Evolutionary conservation across 257 asterid species (phyloP).

Genomic region (Anisodus acutangulus): DNA sequence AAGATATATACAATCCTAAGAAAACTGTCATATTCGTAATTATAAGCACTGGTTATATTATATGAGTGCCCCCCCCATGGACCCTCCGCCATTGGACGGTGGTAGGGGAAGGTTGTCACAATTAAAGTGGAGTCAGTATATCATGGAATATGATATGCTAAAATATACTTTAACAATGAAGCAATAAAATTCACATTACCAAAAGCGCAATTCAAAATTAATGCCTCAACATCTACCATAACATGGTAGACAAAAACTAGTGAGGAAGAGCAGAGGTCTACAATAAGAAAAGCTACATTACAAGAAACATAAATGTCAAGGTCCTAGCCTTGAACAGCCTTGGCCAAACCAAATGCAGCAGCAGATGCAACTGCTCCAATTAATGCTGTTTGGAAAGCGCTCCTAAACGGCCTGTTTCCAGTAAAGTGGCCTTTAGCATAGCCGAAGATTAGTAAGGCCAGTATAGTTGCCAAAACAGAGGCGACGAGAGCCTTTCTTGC

Average conservation of each 20-base stretch:
- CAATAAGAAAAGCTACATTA: neutral
- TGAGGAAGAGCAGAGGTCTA: neutral
- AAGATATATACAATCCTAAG: neutral
- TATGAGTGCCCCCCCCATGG: neutral
- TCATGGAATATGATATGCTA: neutral
- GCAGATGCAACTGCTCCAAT: constrained; percentile 98
- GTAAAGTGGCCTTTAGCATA: constrained; percentile 86
- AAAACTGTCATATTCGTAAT: neutral
- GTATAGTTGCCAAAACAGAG: constrained; percentile 61
- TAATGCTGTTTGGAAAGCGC: constrained; percentile 77
- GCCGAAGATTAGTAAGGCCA: constrained; percentile 79
- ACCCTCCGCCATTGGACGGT: neutral
- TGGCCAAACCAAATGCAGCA: constrained; percentile 95
- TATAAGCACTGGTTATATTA: neutral
- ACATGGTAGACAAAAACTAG: neutral
- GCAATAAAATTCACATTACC: neutral
- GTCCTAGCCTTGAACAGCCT: constrained; percentile 62
- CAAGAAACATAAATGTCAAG: neutral
- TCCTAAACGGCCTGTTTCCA: constrained; percentile 65
- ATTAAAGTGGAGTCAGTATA: neutral
- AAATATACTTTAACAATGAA: neutral
- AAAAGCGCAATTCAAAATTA: neutral
- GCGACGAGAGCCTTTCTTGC: constrained; percentile 72
- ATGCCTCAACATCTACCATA: neutral
- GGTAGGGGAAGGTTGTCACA: neutral